phyloP scores from a whole-genome alignment of 371 early-diverging fungal species.

The Mortierella sp. region DNA sequence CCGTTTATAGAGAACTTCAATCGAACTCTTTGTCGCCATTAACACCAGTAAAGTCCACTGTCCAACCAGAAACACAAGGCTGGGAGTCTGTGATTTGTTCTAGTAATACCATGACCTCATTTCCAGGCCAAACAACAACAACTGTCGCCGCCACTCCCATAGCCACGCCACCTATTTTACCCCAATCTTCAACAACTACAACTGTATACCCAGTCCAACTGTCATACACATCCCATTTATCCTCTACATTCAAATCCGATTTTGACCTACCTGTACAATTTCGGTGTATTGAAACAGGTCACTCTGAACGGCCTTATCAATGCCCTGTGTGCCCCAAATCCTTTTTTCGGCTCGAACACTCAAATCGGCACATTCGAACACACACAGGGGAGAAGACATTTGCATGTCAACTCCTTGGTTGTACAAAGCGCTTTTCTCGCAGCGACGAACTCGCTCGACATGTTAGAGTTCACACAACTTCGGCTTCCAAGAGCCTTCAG shows the following conservation, averaged over 20 bases:
- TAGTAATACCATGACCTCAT: slow-evolving; percentile 9
- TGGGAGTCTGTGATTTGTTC: background rate
- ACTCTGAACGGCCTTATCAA: slow-evolving; percentile 69
- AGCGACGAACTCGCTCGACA: slow-evolving; percentile 88
- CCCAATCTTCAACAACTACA: slow-evolving; percentile 1
- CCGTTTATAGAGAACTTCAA: slow-evolving; percentile 17
- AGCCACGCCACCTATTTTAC: slow-evolving; percentile 1
- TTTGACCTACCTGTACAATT: background rate
- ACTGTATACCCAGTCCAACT: background rate
- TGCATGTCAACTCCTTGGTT: slow-evolving; percentile 72
- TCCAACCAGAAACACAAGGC: background rate
- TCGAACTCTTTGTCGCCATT: slow-evolving; percentile 2
- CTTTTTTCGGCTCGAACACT: slow-evolving; percentile 76
- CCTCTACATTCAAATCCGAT: background rate
- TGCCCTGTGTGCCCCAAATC: slow-evolving; percentile 79
- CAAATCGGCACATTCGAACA: slow-evolving; percentile 82
- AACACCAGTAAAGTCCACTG: background rate
- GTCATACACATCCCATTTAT: background rate
- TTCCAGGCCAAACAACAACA: background rate
- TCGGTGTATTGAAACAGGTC: slow-evolving; percentile 6
- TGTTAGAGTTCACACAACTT: slow-evolving; percentile 62
- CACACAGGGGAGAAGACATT: slow-evolving; percentile 90
- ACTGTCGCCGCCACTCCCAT: background rate
- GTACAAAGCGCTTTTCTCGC: slow-evolving; percentile 83
- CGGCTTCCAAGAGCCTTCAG: slow-evolving; percentile 12